These are phyloP conservation scores for Picea mariana DNA, from an alignment of 83 land plant species.

Conservation along the genomic window DNA sequence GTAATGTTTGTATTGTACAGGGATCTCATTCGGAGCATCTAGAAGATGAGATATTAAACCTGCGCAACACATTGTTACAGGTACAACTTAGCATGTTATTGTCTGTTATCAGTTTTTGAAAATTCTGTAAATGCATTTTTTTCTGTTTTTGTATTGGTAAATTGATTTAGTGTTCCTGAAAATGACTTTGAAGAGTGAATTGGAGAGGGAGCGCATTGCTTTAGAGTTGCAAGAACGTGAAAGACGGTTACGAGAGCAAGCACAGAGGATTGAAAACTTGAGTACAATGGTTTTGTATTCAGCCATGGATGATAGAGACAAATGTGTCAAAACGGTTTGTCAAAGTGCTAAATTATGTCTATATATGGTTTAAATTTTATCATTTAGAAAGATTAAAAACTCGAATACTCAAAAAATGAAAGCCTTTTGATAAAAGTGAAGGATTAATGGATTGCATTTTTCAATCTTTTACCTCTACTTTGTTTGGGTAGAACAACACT, in stretches of 20 bases:
- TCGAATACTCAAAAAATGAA: not conserved
- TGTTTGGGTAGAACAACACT: not conserved
- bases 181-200: slow-evolving; percentile 96
- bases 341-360: slow-evolving; percentile 4
- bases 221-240: slow-evolving; percentile 87
- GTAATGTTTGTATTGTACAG: slow-evolving; percentile 34
- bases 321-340: slow-evolving; percentile 59
- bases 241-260: slow-evolving; percentile 73
- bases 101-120: not conserved
- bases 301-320: slow-evolving; percentile 70
- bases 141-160: too few relatives aligned
- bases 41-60: slow-evolving; percentile 81
- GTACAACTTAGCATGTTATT: slow-evolving; percentile 26
- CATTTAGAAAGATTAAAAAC: not conserved
- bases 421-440: too few relatives aligned
- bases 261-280: slow-evolving; percentile 79
- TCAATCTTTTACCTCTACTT: too few relatives aligned
- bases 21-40: slow-evolving; percentile 86
- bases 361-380: not conserved
- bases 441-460: too few relatives aligned
- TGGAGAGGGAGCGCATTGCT: slow-evolving; percentile 88
- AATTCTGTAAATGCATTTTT: too few relatives aligned
- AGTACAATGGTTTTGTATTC: slow-evolving; percentile 89
- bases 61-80: slow-evolving; percentile 88
- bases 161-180: too few relatives aligned